Percentiles rank a stretch among this genome's conserved stretches.
These are phyloP conservation scores for Thoreauomyces humboldtii DNA, from an alignment of 192 early-diverging fungal genomes.

Conservation along the genomic window DNA sequence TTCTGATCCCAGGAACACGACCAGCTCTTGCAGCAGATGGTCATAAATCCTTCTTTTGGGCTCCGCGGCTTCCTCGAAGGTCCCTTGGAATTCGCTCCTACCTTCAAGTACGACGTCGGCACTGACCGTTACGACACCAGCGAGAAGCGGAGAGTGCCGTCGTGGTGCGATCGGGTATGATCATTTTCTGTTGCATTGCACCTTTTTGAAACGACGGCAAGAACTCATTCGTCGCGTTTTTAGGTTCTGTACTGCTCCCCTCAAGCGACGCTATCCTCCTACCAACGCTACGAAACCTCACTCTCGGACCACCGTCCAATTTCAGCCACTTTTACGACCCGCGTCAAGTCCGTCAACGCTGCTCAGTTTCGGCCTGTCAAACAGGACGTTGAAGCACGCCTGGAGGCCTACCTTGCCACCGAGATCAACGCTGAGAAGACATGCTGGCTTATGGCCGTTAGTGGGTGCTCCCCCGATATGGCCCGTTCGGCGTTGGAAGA, in stretches of 20 bases:
- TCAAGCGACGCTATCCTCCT: slow-evolving; percentile 43
- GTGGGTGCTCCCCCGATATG: neutral
- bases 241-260: slow-evolving; percentile 42
- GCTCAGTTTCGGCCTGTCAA: slow-evolving; percentile 10
- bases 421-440: slow-evolving; percentile 16
- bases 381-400: neutral
- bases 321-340: slow-evolving; percentile 61
- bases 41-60: slow-evolving; percentile 65
- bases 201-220: slow-evolving; percentile 31
- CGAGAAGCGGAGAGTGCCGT: slow-evolving; percentile 90
- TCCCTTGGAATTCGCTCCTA: slow-evolving; percentile 80
- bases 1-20: slow-evolving; percentile 42
- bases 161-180: slow-evolving; percentile 94
- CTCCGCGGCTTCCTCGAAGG: slow-evolving; percentile 76
- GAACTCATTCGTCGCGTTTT: neutral
- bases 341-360: slow-evolving; percentile 46
- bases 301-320: slow-evolving; percentile 89
- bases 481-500: neutral
- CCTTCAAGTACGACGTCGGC: slow-evolving; percentile 89
- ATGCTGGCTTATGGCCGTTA: slow-evolving; percentile 10
- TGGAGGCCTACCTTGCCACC: neutral
- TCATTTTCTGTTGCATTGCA: neutral
- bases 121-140: slow-evolving; percentile 84
- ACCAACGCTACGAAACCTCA: slow-evolving; percentile 66
- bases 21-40: slow-evolving; percentile 45